Conservation (phyloP, 140 eudicot species). For the Erigeron philadelphicus region DNA sequence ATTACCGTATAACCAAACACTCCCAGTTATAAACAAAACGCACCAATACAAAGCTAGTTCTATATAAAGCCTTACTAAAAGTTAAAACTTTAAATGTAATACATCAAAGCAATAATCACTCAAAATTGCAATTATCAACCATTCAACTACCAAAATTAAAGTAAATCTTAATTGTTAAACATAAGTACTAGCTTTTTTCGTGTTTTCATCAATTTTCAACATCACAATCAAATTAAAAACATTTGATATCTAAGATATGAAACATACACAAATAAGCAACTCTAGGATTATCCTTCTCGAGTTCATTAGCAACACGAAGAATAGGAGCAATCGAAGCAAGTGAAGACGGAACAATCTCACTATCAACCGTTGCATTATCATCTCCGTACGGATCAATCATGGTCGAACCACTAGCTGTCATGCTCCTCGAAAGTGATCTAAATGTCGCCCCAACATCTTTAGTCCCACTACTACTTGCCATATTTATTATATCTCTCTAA, state of each 20-base stretch:
- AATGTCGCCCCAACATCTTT: slow-evolving; percentile 42
- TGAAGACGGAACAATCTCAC: slow-evolving; percentile 89
- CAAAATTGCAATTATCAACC: no score
- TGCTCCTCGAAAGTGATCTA: slow-evolving; percentile 46
- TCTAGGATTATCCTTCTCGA: slow-evolving; percentile 70
- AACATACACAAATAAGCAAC: slow-evolving; percentile 89
- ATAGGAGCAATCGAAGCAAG: slow-evolving; percentile 81
- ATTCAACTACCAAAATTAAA: neutral
- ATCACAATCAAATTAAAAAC: neutral
- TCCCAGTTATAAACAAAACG: no score
- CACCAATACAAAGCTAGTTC: no score
- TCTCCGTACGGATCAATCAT: slow-evolving; percentile 49
- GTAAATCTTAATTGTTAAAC: neutral
- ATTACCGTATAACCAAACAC: no score
- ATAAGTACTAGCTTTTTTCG: neutral
- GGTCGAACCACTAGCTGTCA: slow-evolving; percentile 34
- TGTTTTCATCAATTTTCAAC: no score
- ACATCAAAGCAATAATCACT: no score
- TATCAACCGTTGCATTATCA: slow-evolving; percentile 54
- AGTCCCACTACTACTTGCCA: slow-evolving; percentile 92
- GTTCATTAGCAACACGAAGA: slow-evolving; percentile 88
- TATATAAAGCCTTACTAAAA: no score
- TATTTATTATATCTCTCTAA: slow-evolving; percentile 9
- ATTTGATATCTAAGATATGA: neutral
- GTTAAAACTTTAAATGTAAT: no score